phyloP scores from a whole-genome alignment of 495 filamentous ascomycete genomes.

The Rostrohypoxylon terebratum region DNA sequence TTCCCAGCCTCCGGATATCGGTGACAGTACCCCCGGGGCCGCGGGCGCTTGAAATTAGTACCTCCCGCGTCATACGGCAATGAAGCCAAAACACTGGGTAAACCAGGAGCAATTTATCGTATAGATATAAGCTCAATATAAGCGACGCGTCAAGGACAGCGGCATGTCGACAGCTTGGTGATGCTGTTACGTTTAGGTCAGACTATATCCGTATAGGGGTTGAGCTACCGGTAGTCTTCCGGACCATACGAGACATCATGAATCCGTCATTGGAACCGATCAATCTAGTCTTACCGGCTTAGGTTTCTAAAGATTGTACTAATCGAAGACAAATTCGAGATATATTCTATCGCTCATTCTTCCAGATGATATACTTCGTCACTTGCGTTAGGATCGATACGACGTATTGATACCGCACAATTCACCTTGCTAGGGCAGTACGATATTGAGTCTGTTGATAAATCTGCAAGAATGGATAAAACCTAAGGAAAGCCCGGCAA shows the following conservation, averaged over 20 bases:
- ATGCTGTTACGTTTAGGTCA: constrained; percentile 26
- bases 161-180: constrained; percentile 13
- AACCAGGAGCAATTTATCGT: constrained; percentile 22
- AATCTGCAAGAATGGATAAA: not conserved
- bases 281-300: constrained; percentile 30
- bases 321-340: constrained; percentile 22
- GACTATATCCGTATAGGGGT: constrained; percentile 19
- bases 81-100: constrained; percentile 14
- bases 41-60: constrained; percentile 30
- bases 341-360: not conserved
- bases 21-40: constrained; percentile 30
- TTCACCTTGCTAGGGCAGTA: not conserved
- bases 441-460: not conserved
- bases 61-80: not conserved
- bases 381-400: not conserved
- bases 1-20: constrained; percentile 32
- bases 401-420: not conserved
- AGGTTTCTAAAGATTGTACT: constrained; percentile 36
- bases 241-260: constrained; percentile 21
- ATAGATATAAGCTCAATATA: constrained; percentile 28
- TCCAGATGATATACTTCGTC: not conserved
- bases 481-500: not conserved
- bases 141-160: constrained; percentile 42
- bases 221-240: constrained; percentile 24
- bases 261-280: constrained; percentile 17